Percentiles rank a stretch among this genome's conserved stretches.
These are phyloP conservation scores for Phytophthora litchii DNA, from an alignment of 352 stramenopile species.

Conservation along the genomic window DNA sequence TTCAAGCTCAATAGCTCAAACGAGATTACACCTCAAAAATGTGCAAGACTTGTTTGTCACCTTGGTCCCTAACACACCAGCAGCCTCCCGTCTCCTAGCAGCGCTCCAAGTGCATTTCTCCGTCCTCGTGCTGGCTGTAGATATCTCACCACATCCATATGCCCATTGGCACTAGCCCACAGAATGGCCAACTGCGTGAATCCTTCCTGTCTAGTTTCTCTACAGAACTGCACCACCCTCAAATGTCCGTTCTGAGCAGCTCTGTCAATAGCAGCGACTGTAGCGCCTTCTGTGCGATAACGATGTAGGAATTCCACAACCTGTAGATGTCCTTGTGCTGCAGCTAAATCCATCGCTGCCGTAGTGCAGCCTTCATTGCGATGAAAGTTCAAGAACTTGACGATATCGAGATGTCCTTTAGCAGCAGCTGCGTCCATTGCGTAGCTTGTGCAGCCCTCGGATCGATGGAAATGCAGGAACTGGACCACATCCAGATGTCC, in stretches of 20 bases:
- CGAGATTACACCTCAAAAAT: too few species aligned
- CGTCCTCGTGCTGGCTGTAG: conserved; percentile 21
- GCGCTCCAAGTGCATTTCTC: conserved; percentile 10
- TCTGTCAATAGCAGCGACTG: conserved; percentile 45
- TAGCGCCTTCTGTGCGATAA: conserved; percentile 36
- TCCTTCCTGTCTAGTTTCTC: conserved; percentile 27
- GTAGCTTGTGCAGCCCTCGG: conserved; percentile 44
- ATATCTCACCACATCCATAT: conserved; percentile 31
- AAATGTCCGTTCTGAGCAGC: conserved; percentile 46
- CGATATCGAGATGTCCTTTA: conserved; percentile 37
- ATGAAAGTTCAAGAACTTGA: conserved; percentile 47
- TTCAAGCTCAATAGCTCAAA: too few species aligned
- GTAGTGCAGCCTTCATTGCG: conserved; percentile 38
- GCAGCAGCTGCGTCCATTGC: conserved; percentile 48
- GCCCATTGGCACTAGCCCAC: conserved; percentile 40
- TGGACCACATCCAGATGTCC: conserved; percentile 30
- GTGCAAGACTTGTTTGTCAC: too few species aligned
- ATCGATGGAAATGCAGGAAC: conserved; percentile 43
- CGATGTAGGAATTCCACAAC: conserved; percentile 47
- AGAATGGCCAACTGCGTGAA: conserved; percentile 36
- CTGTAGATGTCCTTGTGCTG: conserved; percentile 33
- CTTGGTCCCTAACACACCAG: conserved; percentile 18
- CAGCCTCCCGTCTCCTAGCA: conserved; percentile 23
- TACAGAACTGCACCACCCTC: conserved; percentile 38
- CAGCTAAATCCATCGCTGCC: conserved; percentile 41